Evolutionary conservation across 192 early-diverging fungal species (phyloP), one percentile per base, ranked within the genome.

Genomic region (Gamsiella multidivaricata): DNA sequence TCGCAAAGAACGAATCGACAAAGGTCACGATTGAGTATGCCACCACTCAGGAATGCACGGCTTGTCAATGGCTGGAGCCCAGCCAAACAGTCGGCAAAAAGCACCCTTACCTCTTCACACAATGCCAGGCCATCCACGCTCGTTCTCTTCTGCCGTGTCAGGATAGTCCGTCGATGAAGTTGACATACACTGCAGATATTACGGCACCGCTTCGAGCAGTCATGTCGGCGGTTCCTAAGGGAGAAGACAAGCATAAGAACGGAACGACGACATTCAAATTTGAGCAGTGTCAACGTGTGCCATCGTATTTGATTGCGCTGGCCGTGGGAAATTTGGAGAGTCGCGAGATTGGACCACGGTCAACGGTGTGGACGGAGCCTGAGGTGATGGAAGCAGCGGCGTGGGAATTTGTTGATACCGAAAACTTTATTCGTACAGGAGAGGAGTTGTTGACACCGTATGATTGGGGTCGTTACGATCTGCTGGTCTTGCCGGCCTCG

Each of bases 41-140:
- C 11, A 98, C 96, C 33, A 93, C 93, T 5, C 67, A 85, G 54
- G 81, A 92, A 51, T 91, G 94, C 67, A 91, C 93, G 42, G 97
- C 97, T 22, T 82, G 93, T 15, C 96, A 98, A 85, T 99, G 95
- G 84, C 82, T 99, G 59, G 86, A 86, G 41, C 93, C 94, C 0
- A 65, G 62, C 18, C 70, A 73, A 39, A 73, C 70, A 29, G 70
- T 54, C 3, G 97, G 97, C 53, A 95, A 95, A 79, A 85, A 89
- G 55, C 83, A 95, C 62, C 97, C 97, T 7, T 99, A 99, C 71
- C 81, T 99, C 54, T 99, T 99, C 81, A 94, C 95, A 37, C 97
- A 99, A 82, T 96, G 97, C 81, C 92, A 99, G 79, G 88, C 88
- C n/a, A 98, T 99, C 69, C 95, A 98, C 62, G 97, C 96, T 6